These are phyloP conservation scores for Suillus subalutaceus DNA, from an alignment of 768 basidiomycete genomes.

Conservation along the genomic window DNA sequence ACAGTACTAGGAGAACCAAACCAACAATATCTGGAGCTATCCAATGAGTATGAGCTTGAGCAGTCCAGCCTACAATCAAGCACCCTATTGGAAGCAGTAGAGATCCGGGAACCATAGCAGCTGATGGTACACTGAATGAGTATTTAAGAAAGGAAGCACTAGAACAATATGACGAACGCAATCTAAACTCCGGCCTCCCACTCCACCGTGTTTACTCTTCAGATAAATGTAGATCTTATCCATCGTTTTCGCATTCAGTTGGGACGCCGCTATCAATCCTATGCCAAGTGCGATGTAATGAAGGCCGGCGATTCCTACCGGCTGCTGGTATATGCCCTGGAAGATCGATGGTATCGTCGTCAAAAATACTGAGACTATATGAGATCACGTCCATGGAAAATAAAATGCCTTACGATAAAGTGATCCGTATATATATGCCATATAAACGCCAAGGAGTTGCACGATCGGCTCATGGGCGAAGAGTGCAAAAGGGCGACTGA, in stretches of 20 bases:
- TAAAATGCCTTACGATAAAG: slow-evolving; percentile 50
- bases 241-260: slow-evolving; percentile 56
- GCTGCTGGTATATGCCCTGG: slow-evolving; percentile 52
- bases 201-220: slow-evolving; percentile 53
- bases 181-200: slow-evolving; percentile 58
- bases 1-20: background rate
- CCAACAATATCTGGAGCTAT: slow-evolving; percentile 69
- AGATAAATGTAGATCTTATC: slow-evolving; percentile 58
- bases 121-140: slow-evolving; percentile 35
- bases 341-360: slow-evolving; percentile 68
- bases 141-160: background rate
- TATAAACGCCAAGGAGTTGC: slow-evolving; percentile 63
- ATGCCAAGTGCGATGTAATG: slow-evolving; percentile 69
- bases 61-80: slow-evolving; percentile 72
- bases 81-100: slow-evolving; percentile 68
- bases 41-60: slow-evolving; percentile 63
- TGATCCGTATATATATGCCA: slow-evolving; percentile 69
- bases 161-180: slow-evolving; percentile 38
- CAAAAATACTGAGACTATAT: slow-evolving; percentile 54
- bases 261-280: slow-evolving; percentile 55
- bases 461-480: slow-evolving; percentile 66
- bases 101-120: slow-evolving; percentile 61
- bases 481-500: slow-evolving; percentile 70
- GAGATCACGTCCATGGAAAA: background rate
- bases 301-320: slow-evolving; percentile 19